Percentiles rank a stretch among this genome's conserved stretches.
Conservation (phyloP, 1,284 basidiomycete genomes). For the Ustilago esculenta region DNA sequence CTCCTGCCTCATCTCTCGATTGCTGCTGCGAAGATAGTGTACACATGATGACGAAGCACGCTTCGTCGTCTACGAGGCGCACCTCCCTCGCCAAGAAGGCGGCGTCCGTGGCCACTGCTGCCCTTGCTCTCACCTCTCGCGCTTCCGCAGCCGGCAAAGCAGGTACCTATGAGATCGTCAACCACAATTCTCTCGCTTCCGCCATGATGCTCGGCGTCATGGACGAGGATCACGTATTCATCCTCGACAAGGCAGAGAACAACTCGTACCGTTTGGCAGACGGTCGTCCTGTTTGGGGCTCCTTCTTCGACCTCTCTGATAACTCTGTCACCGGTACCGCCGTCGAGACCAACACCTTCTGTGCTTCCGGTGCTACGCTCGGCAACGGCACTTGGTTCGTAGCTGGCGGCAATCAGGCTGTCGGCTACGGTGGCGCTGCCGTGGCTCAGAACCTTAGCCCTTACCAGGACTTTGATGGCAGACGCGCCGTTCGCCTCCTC, state of each 20-base stretch:
- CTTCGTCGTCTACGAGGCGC: conserved; percentile 27
- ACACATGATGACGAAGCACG: conserved; percentile 18
- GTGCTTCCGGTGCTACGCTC: conserved; percentile 65
- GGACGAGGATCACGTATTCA: conserved; percentile 65
- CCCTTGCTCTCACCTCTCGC: conserved; percentile 34
- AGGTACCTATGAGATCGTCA: conserved; percentile 59
- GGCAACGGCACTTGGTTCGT: conserved; percentile 67
- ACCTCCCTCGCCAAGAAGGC: conserved; percentile 29
- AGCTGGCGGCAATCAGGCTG: conserved; percentile 67
- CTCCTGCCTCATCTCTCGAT: neutral
- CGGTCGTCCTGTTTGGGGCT: conserved; percentile 61
- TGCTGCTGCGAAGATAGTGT: neutral
- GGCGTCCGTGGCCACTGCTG: conserved; percentile 23
- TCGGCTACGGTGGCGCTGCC: conserved; percentile 60
- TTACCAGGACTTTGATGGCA: conserved; percentile 62
- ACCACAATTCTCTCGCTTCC: conserved; percentile 59
- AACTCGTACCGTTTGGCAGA: conserved; percentile 52
- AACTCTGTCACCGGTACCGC: conserved; percentile 56
- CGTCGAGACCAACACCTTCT: conserved; percentile 68
- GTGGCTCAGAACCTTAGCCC: conserved; percentile 39
- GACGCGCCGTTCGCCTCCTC: conserved; percentile 61
- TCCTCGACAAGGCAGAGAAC: conserved; percentile 68
- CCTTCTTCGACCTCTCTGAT: conserved; percentile 55
- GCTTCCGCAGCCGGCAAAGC: conserved; percentile 33
- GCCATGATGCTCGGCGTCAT: conserved; percentile 67